Percentiles rank a stretch among this genome's conserved stretches.
These are phyloP conservation scores for Acacia confusa DNA, from an alignment of 306 rosid genomes.

Conservation along the genomic window DNA sequence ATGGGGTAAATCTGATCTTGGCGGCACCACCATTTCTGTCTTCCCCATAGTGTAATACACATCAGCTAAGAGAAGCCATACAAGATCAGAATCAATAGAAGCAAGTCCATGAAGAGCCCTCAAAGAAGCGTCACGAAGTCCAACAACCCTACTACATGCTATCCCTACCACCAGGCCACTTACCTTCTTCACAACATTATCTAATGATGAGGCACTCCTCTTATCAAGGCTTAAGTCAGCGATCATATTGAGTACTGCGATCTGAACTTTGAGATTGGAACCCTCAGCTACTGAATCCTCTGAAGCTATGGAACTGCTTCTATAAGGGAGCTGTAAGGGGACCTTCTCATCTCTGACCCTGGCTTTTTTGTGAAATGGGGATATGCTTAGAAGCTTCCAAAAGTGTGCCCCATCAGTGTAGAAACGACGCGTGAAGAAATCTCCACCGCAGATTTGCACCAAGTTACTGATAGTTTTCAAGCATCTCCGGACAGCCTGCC, in stretches of 20 bases:
- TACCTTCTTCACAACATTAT: constrained; percentile 72
- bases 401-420: constrained; percentile 70
- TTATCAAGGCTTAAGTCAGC: constrained; percentile 66
- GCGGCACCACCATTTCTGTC: constrained; percentile 46
- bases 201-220: constrained; percentile 67
- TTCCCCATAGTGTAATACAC: constrained; percentile 63
- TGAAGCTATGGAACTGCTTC: constrained; percentile 49
- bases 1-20: constrained; percentile 53
- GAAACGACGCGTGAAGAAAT: constrained; percentile 89
- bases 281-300: constrained; percentile 72
- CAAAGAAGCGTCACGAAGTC: constrained; percentile 71
- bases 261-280: constrained; percentile 82
- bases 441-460: constrained; percentile 76
- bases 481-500: constrained; percentile 77
- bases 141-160: constrained; percentile 79
- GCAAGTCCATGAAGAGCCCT: constrained; percentile 85
- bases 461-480: constrained; percentile 53
- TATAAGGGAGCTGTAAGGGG: constrained; percentile 76
- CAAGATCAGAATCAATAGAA: constrained; percentile 79
- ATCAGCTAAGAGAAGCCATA: constrained; percentile 95
- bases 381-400: constrained; percentile 73
- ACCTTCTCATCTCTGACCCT: constrained; percentile 51
- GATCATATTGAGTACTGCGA: constrained; percentile 78
- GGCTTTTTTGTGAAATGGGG: constrained; percentile 61
- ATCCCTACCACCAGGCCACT: constrained; percentile 76